Percentiles rank a stretch among this genome's conserved stretches.
These are phyloP conservation scores for Colletotrichum nymphaeae DNA, from an alignment of 2,329 filamentous ascomycete genomes.

Conservation along the genomic window DNA sequence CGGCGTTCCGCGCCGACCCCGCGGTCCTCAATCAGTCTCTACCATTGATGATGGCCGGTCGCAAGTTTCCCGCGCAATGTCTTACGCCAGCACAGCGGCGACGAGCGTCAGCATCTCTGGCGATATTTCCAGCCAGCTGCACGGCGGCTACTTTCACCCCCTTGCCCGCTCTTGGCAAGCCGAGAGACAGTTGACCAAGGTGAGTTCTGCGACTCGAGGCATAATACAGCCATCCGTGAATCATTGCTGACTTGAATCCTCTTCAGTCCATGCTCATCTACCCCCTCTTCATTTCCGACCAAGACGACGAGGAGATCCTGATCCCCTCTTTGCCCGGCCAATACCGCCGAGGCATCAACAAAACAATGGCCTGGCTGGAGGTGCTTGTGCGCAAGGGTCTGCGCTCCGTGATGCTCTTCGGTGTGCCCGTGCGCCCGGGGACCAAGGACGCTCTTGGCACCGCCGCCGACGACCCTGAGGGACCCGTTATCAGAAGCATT, in stretches of 20 bases:
- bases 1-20: constrained; percentile 58
- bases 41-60: constrained; percentile 71
- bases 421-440: constrained; percentile 84
- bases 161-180: constrained; percentile 85
- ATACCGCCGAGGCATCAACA: constrained; percentile 88
- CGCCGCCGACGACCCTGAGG: constrained; percentile 90
- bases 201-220: constrained; percentile 47
- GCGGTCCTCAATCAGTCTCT: constrained; percentile 60
- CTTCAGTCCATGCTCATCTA: constrained; percentile 96
- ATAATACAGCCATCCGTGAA: not conserved
- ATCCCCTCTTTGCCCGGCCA: constrained; percentile 95
- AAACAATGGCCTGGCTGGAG: constrained; percentile 83
- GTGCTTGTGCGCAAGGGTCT: constrained; percentile 91
- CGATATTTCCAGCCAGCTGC: constrained; percentile 85
- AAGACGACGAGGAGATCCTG: constrained; percentile 89
- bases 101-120: constrained; percentile 77
- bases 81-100: constrained; percentile 73
- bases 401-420: constrained; percentile 93
- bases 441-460: constrained; percentile 94
- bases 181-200: constrained; percentile 87
- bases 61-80: constrained; percentile 72
- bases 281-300: constrained; percentile 95
- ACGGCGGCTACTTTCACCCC: constrained; percentile 85
- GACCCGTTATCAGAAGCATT: constrained; percentile 90
- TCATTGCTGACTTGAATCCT: constrained; percentile 11